These are phyloP conservation scores for Ophiostoma piceae DNA, from an alignment of 2,329 filamentous ascomycete species.

Conservation along the genomic window DNA sequence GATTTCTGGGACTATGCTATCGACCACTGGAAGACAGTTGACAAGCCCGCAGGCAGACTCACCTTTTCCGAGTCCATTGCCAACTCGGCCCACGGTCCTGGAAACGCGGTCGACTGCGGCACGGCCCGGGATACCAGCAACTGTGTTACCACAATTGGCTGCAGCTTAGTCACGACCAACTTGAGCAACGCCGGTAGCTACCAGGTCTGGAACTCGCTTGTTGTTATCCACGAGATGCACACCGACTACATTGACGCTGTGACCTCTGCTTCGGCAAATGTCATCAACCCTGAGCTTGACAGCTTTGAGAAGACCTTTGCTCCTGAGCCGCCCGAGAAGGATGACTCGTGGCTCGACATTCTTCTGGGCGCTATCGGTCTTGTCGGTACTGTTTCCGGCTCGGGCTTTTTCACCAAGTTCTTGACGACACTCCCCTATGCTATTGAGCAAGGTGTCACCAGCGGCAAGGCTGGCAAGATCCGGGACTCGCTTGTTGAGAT, in stretches of 20 bases:
- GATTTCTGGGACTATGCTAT: slow-evolving; percentile 31
- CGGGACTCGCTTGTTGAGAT: not conserved
- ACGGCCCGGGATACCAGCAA: not conserved
- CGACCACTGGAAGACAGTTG: not conserved
- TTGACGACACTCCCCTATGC: not conserved
- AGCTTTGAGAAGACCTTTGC: slow-evolving; percentile 22
- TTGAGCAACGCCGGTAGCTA: slow-evolving; percentile 12
- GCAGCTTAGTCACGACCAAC: not conserved
- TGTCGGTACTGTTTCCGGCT: not conserved
- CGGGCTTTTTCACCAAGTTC: not conserved
- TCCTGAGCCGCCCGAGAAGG: slow-evolving; percentile 7
- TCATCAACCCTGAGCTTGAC: not conserved
- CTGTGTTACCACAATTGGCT: not conserved
- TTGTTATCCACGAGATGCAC: slow-evolving; percentile 26
- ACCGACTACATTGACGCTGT: slow-evolving; percentile 24
- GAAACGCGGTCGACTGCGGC: not conserved
- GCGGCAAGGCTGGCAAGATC: not conserved
- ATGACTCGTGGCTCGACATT: slow-evolving; percentile 7
- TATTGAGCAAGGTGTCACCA: not conserved
- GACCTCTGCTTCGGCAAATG: slow-evolving; percentile 9
- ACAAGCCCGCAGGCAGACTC: not conserved
- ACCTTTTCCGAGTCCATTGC: not conserved
- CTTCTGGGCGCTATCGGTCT: not conserved
- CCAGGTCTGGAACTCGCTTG: slow-evolving; percentile 28
- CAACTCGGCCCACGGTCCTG: slow-evolving; percentile 4